A percentile compares a stretch with the other conserved stretches of the same genome.
Evolutionary conservation across 148 eudicot genomes (phyloP).

Genomic region (Rhododendron mucronatum): DNA sequence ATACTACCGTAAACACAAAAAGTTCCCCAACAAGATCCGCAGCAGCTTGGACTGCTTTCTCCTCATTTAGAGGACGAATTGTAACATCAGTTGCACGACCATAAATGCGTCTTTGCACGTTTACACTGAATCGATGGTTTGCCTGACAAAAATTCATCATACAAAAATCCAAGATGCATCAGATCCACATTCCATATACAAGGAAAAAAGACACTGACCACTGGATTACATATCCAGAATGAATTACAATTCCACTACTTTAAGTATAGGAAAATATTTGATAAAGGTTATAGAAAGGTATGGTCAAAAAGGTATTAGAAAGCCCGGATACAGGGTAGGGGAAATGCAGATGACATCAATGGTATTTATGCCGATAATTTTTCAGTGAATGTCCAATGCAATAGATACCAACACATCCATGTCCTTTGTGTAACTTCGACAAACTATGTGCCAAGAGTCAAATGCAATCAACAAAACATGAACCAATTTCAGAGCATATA

Average conservation of each 20-base stretch:
- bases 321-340: background rate
- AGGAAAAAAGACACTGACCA: background rate
- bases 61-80: slow-evolving; percentile 83
- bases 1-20: slow-evolving; percentile 68
- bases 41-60: slow-evolving; percentile 90
- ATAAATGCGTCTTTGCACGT: slow-evolving; percentile 72
- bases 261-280: background rate
- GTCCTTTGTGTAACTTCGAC: background rate
- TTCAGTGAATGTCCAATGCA: background rate
- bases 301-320: background rate
- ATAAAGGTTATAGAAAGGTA: background rate
- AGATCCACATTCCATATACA: slow-evolving; percentile 1
- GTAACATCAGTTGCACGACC: slow-evolving; percentile 85
- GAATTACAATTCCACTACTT: background rate
- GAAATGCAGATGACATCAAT: background rate
- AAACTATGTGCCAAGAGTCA: background rate
- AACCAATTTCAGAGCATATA: background rate
- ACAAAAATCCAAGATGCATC: background rate
- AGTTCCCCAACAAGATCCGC: slow-evolving; percentile 88
- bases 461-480: background rate
- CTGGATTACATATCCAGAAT: background rate
- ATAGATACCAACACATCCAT: background rate
- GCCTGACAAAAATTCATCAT: slow-evolving; percentile 32
- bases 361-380: background rate
- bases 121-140: slow-evolving; percentile 73